phyloP scores from a whole-genome alignment of 2,329 filamentous ascomycete species.

The Fonsecaea nubica region DNA sequence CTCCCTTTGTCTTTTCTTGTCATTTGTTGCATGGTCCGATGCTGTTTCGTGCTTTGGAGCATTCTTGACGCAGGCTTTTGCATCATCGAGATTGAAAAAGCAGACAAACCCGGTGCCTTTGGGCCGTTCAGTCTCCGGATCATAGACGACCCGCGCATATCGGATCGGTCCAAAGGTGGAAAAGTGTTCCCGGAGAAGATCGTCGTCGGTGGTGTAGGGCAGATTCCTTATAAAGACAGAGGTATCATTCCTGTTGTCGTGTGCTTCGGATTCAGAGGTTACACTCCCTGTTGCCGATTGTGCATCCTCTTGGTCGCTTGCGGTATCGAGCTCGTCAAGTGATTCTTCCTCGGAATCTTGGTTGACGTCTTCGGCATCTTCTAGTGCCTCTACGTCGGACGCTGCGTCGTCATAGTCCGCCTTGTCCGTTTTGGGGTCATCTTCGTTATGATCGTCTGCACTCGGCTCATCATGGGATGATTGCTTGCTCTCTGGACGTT shows the following conservation, averaged over 20 bases:
- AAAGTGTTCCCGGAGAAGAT: slow-evolving; percentile 83
- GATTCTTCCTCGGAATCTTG: slow-evolving; percentile 53
- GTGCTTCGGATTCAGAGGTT: slow-evolving; percentile 51
- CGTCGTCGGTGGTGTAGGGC: slow-evolving; percentile 85
- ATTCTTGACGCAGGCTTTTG: slow-evolving; percentile 73
- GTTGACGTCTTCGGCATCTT: slow-evolving; percentile 45
- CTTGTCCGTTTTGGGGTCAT: slow-evolving; percentile 45
- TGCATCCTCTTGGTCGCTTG: slow-evolving; percentile 52
- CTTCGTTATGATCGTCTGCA: not conserved
- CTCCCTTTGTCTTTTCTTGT: slow-evolving; percentile 48
- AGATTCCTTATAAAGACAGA: slow-evolving; percentile 94
- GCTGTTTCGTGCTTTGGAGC: slow-evolving; percentile 67
- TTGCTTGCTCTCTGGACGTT: slow-evolving; percentile 41
- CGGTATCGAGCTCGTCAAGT: slow-evolving; percentile 49
- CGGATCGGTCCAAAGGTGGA: slow-evolving; percentile 83
- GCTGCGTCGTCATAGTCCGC: slow-evolving; percentile 50
- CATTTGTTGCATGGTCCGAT: slow-evolving; percentile 50
- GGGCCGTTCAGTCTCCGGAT: slow-evolving; percentile 81
- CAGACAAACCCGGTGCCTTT: slow-evolving; percentile 95
- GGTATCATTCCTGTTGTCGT: slow-evolving; percentile 52
- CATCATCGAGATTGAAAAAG: slow-evolving; percentile 80
- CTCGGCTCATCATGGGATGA: slow-evolving; percentile 47
- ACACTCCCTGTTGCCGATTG: slow-evolving; percentile 48
- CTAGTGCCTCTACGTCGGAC: slow-evolving; percentile 33
- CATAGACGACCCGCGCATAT: slow-evolving; percentile 90